phyloP scores from a whole-genome alignment of 1,284 basidiomycete species.

The Cutaneotrichosporon cutaneum region DNA sequence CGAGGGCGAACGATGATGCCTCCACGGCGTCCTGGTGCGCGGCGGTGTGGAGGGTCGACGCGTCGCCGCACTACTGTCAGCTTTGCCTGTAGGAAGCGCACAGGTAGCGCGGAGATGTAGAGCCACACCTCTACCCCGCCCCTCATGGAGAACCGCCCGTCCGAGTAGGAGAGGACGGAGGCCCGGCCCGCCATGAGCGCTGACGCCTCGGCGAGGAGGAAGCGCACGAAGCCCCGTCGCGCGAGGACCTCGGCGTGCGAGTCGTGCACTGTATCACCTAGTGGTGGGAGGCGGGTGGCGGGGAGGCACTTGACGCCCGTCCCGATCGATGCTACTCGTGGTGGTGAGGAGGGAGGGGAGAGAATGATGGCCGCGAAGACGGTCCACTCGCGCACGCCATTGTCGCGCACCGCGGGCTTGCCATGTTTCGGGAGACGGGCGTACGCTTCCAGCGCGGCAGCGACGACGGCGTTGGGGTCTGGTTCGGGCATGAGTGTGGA shows the following conservation, averaged over 20 bases:
- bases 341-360: neutral
- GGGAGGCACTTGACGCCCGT: constrained; percentile 89
- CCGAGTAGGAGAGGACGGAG: constrained; percentile 56
- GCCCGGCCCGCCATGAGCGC: constrained; percentile 37
- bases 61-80: constrained; percentile 73
- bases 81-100: constrained; percentile 50
- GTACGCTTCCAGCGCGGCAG: constrained; percentile 26
- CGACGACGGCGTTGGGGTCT: constrained; percentile 15
- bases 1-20: neutral
- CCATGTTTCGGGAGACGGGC: constrained; percentile 42
- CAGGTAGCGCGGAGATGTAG: constrained; percentile 91
- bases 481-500: too few relatives aligned
- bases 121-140: constrained; percentile 62
- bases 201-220: constrained; percentile 70
- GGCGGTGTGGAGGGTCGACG: constrained; percentile 76
- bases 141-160: neutral
- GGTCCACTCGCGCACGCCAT: constrained; percentile 53
- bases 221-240: constrained; percentile 72
- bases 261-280: constrained; percentile 84
- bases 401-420: constrained; percentile 46
- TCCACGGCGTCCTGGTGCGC: constrained; percentile 64
- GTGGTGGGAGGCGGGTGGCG: constrained; percentile 60
- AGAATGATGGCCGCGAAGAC: constrained; percentile 50
- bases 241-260: constrained; percentile 88
- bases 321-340: constrained; percentile 63